These are phyloP conservation scores for Calonectria pseudoreteaudii DNA, from an alignment of 2,329 filamentous ascomycete genomes.

Conservation along the genomic window DNA sequence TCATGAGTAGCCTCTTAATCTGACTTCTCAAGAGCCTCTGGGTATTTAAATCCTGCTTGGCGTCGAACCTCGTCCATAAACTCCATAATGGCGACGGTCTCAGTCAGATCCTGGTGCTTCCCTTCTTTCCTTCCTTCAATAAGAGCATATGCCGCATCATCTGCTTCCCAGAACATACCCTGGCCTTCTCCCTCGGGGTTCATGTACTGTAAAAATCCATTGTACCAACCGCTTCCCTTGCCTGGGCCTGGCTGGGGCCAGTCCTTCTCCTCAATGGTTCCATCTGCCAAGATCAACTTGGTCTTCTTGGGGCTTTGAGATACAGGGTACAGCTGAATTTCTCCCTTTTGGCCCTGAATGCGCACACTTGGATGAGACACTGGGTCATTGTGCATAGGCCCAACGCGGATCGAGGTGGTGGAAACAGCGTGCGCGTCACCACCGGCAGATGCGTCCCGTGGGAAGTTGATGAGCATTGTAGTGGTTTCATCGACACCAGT, in stretches of 20 bases:
- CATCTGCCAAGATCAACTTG: slow-evolving; percentile 66
- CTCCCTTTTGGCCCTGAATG: slow-evolving; percentile 82
- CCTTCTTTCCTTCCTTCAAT: slow-evolving; percentile 82
- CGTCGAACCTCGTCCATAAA: slow-evolving; percentile 66
- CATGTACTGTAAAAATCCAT: slow-evolving; percentile 31
- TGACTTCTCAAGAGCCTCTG: slow-evolving; percentile 47
- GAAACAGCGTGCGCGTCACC: slow-evolving; percentile 75
- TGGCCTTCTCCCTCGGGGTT: slow-evolving; percentile 69
- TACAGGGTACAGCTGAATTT: slow-evolving; percentile 80
- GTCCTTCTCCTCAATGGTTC: slow-evolving; percentile 58
- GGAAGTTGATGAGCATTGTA: slow-evolving; percentile 80
- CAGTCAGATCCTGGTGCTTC: slow-evolving; percentile 73
- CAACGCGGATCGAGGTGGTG: slow-evolving; percentile 68
- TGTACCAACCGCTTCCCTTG: slow-evolving; percentile 29
- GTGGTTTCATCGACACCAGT: slow-evolving; percentile 84
- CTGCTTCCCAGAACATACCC: slow-evolving; percentile 90
- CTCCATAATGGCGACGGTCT: slow-evolving; percentile 88
- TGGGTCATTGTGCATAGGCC: slow-evolving; percentile 65
- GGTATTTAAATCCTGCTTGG: slow-evolving; percentile 64
- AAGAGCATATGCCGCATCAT: slow-evolving; percentile 79
- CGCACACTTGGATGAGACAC: slow-evolving; percentile 74
- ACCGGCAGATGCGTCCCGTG: slow-evolving; percentile 56
- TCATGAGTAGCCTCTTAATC: not conserved
- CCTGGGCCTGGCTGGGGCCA: slow-evolving; percentile 63
- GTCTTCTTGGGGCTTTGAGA: slow-evolving; percentile 76